These are phyloP conservation scores for Cyberlindnera samutprakarnensis DNA, from an alignment of 805 yeast species.

Conservation along the genomic window DNA sequence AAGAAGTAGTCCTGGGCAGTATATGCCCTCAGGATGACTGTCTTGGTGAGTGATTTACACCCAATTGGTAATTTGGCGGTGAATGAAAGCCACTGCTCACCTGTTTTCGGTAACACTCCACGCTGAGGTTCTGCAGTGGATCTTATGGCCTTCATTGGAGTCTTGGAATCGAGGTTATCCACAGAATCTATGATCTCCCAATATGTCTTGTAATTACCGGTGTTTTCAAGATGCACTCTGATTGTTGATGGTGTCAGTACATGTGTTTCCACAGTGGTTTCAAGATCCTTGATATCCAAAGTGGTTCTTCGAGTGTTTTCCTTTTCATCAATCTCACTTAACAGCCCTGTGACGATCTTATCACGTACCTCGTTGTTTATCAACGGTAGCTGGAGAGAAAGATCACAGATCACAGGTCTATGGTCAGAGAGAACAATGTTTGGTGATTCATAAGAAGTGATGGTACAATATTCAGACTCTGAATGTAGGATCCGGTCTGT, in stretches of 20 bases:
- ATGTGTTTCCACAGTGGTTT: constrained; percentile 21
- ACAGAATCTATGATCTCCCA: constrained; percentile 31
- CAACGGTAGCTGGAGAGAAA: constrained; percentile 23
- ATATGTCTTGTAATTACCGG: constrained; percentile 27
- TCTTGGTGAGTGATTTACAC: constrained; percentile 15
- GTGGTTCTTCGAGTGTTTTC: constrained; percentile 32
- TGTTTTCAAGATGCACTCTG: constrained; percentile 26
- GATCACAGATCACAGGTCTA: constrained; percentile 41
- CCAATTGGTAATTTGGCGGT: constrained; percentile 22
- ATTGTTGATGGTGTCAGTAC: constrained; percentile 21
- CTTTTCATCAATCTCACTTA: constrained; percentile 33
- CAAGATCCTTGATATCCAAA: constrained; percentile 29
- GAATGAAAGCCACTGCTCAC: constrained; percentile 16
- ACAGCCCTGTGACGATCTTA: constrained; percentile 28
- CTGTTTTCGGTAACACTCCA: constrained; percentile 25
- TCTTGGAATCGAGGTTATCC: constrained; percentile 16
- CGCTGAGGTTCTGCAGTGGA: constrained; percentile 18
- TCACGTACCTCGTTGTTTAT: constrained; percentile 32
- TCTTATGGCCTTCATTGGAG: constrained; percentile 14
- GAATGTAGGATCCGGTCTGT: constrained; percentile 48
- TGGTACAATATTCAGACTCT: constrained; percentile 22
- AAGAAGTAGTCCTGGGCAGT: constrained; percentile 26
- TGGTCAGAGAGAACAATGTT: constrained; percentile 40
- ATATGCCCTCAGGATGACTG: constrained; percentile 22
- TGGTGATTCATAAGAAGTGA: constrained; percentile 19